A percentile compares a stretch with the other conserved stretches of the same genome.
Evolutionary conservation across 2,329 filamentous ascomycete genomes (phyloP).

Genomic region (Fusarium azukiicola): DNA sequence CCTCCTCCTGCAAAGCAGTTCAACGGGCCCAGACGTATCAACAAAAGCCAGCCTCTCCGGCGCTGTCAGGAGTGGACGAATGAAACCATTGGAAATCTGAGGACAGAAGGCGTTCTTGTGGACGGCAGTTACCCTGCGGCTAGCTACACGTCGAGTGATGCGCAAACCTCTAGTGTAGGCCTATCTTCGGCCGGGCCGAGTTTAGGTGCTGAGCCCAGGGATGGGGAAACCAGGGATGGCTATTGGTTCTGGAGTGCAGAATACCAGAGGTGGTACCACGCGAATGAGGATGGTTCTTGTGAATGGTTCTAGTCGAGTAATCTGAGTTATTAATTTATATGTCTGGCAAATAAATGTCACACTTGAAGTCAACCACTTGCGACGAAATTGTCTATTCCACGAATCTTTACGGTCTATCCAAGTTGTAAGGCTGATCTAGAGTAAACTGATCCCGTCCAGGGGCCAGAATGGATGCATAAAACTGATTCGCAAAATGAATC

Average conservation of each 20-base stretch:
- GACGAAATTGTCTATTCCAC: too few relatives aligned
- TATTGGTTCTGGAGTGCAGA: neutral
- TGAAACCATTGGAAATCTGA: constrained; percentile 19
- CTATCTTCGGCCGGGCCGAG: neutral
- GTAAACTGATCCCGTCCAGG: too few relatives aligned
- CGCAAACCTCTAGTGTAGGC: neutral
- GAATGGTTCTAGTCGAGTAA: neutral
- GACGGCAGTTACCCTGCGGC: neutral
- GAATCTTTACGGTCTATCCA: too few relatives aligned
- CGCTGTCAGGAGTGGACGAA: constrained; percentile 28
- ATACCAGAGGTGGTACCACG: constrained; percentile 2
- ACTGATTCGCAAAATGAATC: too few relatives aligned
- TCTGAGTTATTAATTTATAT: too few relatives aligned
- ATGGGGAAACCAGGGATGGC: neutral
- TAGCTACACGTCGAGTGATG: neutral
- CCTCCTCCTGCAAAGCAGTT: constrained; percentile 24
- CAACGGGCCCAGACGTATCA: constrained; percentile 19
- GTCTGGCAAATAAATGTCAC: too few relatives aligned
- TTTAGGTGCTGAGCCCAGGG: neutral
- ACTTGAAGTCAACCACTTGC: too few relatives aligned
- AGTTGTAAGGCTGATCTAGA: too few relatives aligned
- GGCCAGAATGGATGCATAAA: too few relatives aligned
- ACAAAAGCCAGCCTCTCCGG: constrained; percentile 2
- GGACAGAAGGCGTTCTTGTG: neutral
- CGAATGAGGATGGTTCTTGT: neutral